Evolutionary conservation across 805 yeast genomes (phyloP).

Genomic region (Helenozyma baotianmanensis): DNA sequence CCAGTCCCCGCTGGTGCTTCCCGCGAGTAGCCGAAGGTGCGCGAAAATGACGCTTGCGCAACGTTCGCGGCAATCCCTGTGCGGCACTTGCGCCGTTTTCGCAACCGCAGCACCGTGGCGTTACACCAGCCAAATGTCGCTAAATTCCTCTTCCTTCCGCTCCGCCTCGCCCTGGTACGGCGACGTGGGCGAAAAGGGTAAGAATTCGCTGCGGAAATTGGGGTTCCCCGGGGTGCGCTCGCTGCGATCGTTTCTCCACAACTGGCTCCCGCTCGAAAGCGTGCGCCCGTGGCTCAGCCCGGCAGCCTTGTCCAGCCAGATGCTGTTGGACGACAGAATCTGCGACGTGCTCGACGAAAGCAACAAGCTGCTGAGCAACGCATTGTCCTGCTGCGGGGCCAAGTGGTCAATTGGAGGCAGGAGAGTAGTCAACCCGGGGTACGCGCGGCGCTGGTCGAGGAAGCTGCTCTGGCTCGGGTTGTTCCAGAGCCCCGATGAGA

Average conservation of each 20-base stretch:
- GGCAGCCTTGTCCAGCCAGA: slow-evolving; percentile 15
- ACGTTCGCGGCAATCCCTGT: no score
- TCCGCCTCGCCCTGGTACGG: not conserved
- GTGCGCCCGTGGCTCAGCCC: slow-evolving; percentile 9
- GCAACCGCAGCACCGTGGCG: no score
- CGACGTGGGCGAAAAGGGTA: slow-evolving; percentile 8
- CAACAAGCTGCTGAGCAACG: slow-evolving; percentile 7
- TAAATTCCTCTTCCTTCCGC: not conserved
- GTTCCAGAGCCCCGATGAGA: slow-evolving; percentile 8
- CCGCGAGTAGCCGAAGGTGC: no score
- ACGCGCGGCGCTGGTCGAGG: slow-evolving; percentile 7
- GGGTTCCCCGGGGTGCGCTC: slow-evolving; percentile 4
- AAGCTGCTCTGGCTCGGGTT: slow-evolving; percentile 10
- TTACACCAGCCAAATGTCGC: slow-evolving; percentile 5
- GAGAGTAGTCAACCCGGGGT: slow-evolving; percentile 7
- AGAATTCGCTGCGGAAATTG: slow-evolving; percentile 10
- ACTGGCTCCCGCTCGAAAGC: slow-evolving; percentile 10
- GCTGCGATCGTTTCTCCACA: slow-evolving; percentile 11
- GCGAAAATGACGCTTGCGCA: no score
- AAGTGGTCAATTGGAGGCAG: slow-evolving; percentile 4
- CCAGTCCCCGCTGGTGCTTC: no score
- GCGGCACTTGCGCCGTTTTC: no score
- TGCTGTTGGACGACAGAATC: slow-evolving; percentile 5
- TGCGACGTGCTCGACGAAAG: slow-evolving; percentile 5
- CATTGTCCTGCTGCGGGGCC: slow-evolving; percentile 9